Base-by-base conservation (phyloP, 352 stramenopile species). In the Phytophthora nicotianae region DNA sequence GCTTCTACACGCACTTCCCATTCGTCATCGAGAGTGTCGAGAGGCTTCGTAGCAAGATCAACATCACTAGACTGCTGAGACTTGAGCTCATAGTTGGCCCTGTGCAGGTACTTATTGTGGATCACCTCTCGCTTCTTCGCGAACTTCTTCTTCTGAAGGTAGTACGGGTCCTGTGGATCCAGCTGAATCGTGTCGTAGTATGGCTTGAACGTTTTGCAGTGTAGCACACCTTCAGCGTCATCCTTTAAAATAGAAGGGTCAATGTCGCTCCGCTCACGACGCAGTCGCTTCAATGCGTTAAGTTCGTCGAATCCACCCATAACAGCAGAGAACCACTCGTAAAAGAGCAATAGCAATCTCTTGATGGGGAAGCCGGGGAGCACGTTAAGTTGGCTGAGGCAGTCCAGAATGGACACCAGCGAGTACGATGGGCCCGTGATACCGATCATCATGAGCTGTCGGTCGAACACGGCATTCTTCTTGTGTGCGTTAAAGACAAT, bases 311-410 rank as follows among this genome's bases (percentile, higher is more conserved):
- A 75, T 24, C 71, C 63, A 1, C 85, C 85, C 26, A 94, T 57
- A 4, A 91, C 61, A 6, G 74, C 72, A 20, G 64, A 68, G 37
- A 90, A 79, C 85, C 83, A 92, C 51, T 90, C 83, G 59, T 81
- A 79, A 23, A 87, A 81, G 5, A 94, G 65, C 69, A 94, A 62
- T 33, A 94, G 59, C 24, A 92, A 42, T 7, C 85, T 81, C 64
- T 94, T 94, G 46, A 90, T 88, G 13, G 85, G 85, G 64, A 92
- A 93, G 3, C 82, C 81, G 5, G 85, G 80, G 20, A 91, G 58
- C 40, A 86, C 75, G 51, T 91, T 87, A 17, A 91, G 67, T 58
- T 89, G 77, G 32, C 80, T 77, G 0, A 91, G 50, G 43, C 85
- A 90, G 68, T 93, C 85, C 29, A 93, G 57, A 60, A 93, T 88